phyloP scores from a whole-genome alignment of 2,329 filamentous ascomycete genomes.

The Penicillium sp. region DNA sequence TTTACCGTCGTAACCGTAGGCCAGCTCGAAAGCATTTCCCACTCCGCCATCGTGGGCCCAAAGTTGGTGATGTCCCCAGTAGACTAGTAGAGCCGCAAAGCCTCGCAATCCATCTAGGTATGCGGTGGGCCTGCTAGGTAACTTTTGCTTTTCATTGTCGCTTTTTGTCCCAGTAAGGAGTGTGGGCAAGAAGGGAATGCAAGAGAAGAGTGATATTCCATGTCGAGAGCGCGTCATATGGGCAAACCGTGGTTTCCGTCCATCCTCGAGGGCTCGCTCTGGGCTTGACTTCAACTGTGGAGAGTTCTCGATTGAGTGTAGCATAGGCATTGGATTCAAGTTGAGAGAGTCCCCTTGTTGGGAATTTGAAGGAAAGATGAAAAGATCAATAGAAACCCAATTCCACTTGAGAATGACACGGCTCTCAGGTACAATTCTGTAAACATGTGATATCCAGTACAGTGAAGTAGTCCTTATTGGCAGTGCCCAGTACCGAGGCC shows the following conservation, averaged over 20 bases:
- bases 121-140: conserved; percentile 47
- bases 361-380: not conserved
- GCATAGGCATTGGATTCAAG: not conserved
- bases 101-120: conserved; percentile 65
- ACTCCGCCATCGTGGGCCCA: conserved; percentile 52
- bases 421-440: not conserved
- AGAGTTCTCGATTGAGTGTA: not conserved
- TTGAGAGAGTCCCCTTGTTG: not conserved
- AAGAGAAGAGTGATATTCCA: not conserved
- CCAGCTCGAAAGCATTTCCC: conserved; percentile 49
- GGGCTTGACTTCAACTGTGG: not conserved
- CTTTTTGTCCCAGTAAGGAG: not conserved
- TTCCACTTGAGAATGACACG: not conserved
- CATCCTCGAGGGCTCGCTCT: not conserved
- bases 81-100: conserved; percentile 65
- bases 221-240: not conserved
- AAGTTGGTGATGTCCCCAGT: conserved; percentile 59
- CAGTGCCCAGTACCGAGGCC: not conserved
- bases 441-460: not conserved
- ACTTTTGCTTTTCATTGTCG: conserved; percentile 1
- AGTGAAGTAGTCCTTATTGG: not conserved
- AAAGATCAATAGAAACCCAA: not conserved
- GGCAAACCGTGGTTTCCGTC: not conserved
- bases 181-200: not conserved
- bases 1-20: conserved; percentile 44